phyloP scores from a whole-genome alignment of 106 monocot genomes.

The Dioscorea alata region DNA sequence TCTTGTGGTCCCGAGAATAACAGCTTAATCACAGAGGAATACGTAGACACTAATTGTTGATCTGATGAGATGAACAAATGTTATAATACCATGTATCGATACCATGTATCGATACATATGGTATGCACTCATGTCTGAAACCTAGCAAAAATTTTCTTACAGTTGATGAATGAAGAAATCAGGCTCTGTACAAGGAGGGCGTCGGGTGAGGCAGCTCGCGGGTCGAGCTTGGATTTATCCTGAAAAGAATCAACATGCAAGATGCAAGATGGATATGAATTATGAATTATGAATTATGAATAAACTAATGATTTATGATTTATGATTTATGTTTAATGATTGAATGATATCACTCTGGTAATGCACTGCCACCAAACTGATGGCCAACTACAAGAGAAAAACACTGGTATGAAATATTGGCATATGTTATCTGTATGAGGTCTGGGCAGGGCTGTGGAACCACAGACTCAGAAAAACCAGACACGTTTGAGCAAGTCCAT shows the following conservation, averaged over 20 bases:
- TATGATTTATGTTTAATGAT: no score
- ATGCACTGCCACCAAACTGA: conserved; percentile 9
- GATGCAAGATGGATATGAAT: conserved; percentile 3
- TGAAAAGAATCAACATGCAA: conserved; percentile 14
- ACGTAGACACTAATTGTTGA: neutral
- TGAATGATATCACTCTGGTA: conserved; percentile 2
- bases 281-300: neutral
- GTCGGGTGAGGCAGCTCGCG: neutral
- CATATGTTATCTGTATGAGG: conserved; percentile 19
- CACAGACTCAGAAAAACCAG: conserved; percentile 61
- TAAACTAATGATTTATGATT: neutral
- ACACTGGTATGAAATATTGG: conserved; percentile 41
- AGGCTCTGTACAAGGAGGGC: conserved; percentile 27
- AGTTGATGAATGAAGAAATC: conserved; percentile 41
- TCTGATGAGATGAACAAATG: neutral
- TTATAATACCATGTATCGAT: neutral
- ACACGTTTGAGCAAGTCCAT: conserved; percentile 74
- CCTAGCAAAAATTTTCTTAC: conserved; percentile 30
- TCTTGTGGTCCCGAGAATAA: no score
- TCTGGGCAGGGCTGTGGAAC: conserved; percentile 64
- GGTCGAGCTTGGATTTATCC: conserved; percentile 14
- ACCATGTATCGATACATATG: conserved; percentile 9
- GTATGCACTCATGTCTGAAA: neutral
- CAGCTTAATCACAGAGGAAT: no score
- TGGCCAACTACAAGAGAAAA: conserved; percentile 36